Percentiles rank a stretch among this genome's conserved stretches.
Evolutionary conservation across 2,329 filamentous ascomycete genomes (phyloP).

Genomic region (Colletotrichum agaves): DNA sequence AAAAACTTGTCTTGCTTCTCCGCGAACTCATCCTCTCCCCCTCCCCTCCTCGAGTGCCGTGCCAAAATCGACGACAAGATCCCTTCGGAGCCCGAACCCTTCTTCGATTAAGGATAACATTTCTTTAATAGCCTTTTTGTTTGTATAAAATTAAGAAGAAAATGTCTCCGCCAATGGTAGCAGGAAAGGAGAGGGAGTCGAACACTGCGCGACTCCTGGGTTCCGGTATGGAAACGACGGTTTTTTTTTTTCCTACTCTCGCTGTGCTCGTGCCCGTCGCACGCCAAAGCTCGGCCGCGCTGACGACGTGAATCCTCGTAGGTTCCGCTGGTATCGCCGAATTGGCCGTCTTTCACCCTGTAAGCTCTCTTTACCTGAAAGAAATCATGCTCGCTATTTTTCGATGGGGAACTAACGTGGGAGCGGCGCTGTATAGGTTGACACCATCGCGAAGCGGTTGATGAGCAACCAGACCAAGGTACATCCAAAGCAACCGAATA

Average conservation of each 20-base stretch:
- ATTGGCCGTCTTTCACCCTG: conserved; percentile 91
- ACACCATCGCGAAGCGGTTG: conserved; percentile 97
- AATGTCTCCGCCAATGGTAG: conserved; percentile 70
- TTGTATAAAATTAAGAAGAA: conserved; percentile 40
- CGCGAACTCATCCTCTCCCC: conserved; percentile 16
- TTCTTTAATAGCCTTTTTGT: conserved; percentile 6
- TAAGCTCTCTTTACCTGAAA: conserved; percentile 51
- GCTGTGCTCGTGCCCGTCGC: not conserved
- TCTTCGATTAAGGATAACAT: conserved; percentile 13
- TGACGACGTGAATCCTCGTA: conserved; percentile 51
- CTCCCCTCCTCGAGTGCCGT: conserved; percentile 21
- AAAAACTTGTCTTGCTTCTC: conserved; percentile 26
- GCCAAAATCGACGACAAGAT: conserved; percentile 24
- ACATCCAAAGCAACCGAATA: conserved; percentile 63
- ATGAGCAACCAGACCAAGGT: conserved; percentile 89
- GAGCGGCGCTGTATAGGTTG: conserved; percentile 70
- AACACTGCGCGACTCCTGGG: conserved; percentile 88
- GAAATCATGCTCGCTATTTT: not conserved
- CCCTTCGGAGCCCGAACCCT: conserved; percentile 4
- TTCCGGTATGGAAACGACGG: conserved; percentile 74
- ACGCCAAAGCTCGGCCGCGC: conserved; percentile 13
- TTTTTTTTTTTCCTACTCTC: not conserved
- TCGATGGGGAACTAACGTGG: conserved; percentile 6
- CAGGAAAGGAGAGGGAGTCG: conserved; percentile 79
- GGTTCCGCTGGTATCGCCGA: conserved; percentile 94